These are phyloP conservation scores for Populus trichocarpa DNA, from an alignment of 441 rosid species.

Conservation along the genomic window DNA sequence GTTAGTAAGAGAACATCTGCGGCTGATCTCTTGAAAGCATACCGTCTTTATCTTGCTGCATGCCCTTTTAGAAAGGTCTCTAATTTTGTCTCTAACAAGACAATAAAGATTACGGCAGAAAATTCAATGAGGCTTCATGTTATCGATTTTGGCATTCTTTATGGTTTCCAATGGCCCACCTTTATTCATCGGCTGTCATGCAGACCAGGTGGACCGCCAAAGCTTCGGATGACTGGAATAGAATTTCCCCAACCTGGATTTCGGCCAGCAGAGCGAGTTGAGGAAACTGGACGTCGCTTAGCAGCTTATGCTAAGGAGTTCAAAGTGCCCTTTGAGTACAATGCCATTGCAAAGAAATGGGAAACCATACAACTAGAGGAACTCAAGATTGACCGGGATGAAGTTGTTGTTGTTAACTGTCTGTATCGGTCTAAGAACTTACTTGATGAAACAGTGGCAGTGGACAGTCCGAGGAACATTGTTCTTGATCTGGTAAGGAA, in stretches of 20 bases:
- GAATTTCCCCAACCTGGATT: conserved; percentile 56
- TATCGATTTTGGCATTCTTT: conserved; percentile 72
- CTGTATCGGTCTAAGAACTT: conserved; percentile 66
- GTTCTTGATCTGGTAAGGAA: conserved; percentile 60
- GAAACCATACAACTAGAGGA: conserved; percentile 61
- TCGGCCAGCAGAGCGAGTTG: conserved; percentile 57
- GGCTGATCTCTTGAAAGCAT: conserved; percentile 61
- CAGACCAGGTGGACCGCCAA: conserved; percentile 50
- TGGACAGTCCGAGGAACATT: conserved; percentile 54
- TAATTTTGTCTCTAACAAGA: conserved; percentile 35
- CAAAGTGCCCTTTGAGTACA: conserved; percentile 53
- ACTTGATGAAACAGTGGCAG: conserved; percentile 69
- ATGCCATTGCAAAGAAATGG: conserved; percentile 57
- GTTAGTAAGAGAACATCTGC: conserved; percentile 53
- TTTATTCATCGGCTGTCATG: conserved; percentile 41
- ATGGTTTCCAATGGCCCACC: conserved; percentile 65
- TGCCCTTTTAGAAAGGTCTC: conserved; percentile 41
- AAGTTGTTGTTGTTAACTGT: conserved; percentile 54
- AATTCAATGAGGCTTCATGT: conserved; percentile 40
- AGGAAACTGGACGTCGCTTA: conserved; percentile 52
- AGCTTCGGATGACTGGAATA: conserved; percentile 56
- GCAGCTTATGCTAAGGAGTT: conserved; percentile 48
- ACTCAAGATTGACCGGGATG: conserved; percentile 55
- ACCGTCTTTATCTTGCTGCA: conserved; percentile 42
- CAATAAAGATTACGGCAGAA: conserved; percentile 19